Conservation (phyloP, 805 yeast genomes). For the Candida nitratophila region DNA sequence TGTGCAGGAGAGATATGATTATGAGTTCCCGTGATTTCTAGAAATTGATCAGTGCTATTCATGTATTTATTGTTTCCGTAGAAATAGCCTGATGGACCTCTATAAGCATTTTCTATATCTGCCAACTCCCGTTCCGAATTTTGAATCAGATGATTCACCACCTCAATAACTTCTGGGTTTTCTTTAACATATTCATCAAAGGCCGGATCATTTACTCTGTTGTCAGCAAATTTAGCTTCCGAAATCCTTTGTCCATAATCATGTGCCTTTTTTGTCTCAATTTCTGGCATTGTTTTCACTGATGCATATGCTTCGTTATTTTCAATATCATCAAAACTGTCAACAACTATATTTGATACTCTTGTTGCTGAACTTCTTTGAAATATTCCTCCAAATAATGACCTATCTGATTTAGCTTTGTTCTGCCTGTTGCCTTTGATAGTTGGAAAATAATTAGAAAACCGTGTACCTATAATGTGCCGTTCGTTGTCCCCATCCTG, state of each 20-base stretch:
- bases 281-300: too few relatives aligned
- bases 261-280: too few relatives aligned
- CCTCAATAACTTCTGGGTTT: background rate
- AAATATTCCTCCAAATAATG: background rate
- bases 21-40: background rate
- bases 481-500: background rate
- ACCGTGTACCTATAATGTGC: background rate
- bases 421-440: background rate
- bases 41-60: background rate
- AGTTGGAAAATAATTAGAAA: background rate
- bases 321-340: background rate
- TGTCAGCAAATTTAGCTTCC: too few relatives aligned
- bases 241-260: too few relatives aligned
- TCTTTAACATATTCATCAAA: background rate
- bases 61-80: background rate
- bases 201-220: too few relatives aligned
- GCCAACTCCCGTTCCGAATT: slow-evolving; percentile 17
- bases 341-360: background rate
- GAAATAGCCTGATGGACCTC: background rate
- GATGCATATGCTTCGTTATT: too few relatives aligned
- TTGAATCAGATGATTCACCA: background rate
- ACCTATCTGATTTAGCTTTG: background rate
- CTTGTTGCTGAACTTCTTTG: background rate
- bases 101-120: background rate
- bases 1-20: background rate